Evolutionary conservation across 129 eudicot genomes (phyloP), one percentile per base, ranked within the genome.

Genomic region (Pittosporum tobira): DNA sequence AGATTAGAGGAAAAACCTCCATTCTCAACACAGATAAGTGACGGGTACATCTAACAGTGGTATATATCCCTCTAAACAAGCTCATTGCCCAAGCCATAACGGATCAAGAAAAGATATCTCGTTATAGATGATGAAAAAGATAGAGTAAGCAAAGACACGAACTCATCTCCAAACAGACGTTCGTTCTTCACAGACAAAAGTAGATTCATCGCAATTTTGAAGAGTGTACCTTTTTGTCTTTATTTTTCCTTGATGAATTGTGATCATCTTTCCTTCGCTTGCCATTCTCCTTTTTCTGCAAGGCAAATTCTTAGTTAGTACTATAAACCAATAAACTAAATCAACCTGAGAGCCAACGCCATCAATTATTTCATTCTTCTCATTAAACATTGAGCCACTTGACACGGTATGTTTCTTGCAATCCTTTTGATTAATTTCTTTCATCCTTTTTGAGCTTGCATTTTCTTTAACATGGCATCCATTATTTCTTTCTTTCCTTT

Each of bases 241-340:
- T 89, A 73, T 46, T 83, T 72, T 81, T 87, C 77, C 83, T 91
- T 36, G 88, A 44, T 61, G 82, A 74, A 56, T 66, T 72, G 61
- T 73, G 70, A 60, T 91, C 94, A 52, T 87, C 96, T 79, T 80
- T 91, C 74, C 94, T 78, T 69, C 99, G 77, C 83, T 91, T 91
- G 62, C 91, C 84, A 55, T 76, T 81, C 66, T 87, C 99, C 80
- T 87, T 87, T 72, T 80, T 91, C 96, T 87, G 88, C 38, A 76
- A 75, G 63, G 43, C 38, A 51, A 31, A 61, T 4, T 54, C 9
- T 7, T 18, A 55, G 15, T 55, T 19, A 31, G 45, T 19, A 14
- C 2, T 40, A 40, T 40, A 11, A 40, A 40, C 45, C 45, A 40
- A 40, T 11, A 40, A 40, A 10, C n/a, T 40, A 40, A 10, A 11